Base-by-base conservation (phyloP, 805 yeast genomes). In the Hagleromyces aurorensis region DNA sequence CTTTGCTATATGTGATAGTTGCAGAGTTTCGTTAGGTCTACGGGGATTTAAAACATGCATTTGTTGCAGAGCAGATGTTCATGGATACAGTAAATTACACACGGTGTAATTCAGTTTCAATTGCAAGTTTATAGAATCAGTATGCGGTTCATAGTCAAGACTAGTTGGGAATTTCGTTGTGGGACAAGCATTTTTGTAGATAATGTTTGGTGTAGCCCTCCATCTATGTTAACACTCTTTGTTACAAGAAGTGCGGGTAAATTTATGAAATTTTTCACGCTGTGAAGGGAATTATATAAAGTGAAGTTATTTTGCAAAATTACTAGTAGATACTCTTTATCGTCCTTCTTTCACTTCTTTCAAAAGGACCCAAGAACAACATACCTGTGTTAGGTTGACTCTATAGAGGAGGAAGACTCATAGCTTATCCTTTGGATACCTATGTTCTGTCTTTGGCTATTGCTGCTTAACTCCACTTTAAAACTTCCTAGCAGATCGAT, bases 1-100 rank as follows among this genome's bases (percentile, higher is more conserved):
- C 54, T 72, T 87, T 33, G 86, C 94, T 0, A 64, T 87, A 4
- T 87, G 96, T 55, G 95, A 86, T 40, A 68, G 71, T 15, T 87
- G 96, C 49, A 67, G 96, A 11, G 61, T 76, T 7, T 71, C 80
- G 11, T 63, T 87, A 30, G 84, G 83, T 6, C 59, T 77, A 19
- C 69, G 86, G 37, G 80, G 81, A 8, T 78, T 78, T 48, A 72
- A 70, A 34, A 78, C 78, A 1, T 87, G 96, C 55, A 89, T 86
- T 0, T 81, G 94, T 47, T 87, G 96, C 48, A 69, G 94, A 19
- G 61, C 75, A 17, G 67, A 68, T 16, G 94, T 87, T 3, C 75
- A 75, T n/a, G 69, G 67, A 1, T 65, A 57, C 39, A 62, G 67
- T 30, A 65, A 61, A 31, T 44, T 65, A 3, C 46, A 55, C 29